Conservation (phyloP, 1,284 basidiomycete species). For the Mycena citricolor region DNA sequence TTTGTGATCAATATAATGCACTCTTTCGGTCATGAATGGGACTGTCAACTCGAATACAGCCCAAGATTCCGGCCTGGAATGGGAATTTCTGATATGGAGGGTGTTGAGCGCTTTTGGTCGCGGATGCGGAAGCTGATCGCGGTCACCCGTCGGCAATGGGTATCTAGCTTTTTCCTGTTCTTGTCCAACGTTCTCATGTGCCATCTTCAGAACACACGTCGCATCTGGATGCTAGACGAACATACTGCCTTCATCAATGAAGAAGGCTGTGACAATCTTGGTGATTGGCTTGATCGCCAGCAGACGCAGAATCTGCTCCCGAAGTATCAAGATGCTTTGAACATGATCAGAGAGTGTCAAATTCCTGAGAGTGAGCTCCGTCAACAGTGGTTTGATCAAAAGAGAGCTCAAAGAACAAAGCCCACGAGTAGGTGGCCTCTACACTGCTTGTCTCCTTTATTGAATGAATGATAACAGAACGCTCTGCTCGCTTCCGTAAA, state of each 20-base stretch:
- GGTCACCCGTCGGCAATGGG: constrained; percentile 30
- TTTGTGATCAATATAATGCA: constrained; percentile 41
- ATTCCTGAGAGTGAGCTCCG: constrained; percentile 24
- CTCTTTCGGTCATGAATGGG: constrained; percentile 41
- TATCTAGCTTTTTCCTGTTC: constrained; percentile 19
- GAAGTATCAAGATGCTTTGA: neutral
- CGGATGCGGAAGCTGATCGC: constrained; percentile 31
- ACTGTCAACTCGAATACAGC: constrained; percentile 39
- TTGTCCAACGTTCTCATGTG: neutral
- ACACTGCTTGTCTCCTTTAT: neutral
- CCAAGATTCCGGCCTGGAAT: constrained; percentile 33
- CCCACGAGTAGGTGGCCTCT: constrained; percentile 29
- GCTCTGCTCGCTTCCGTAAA: constrained; percentile 33
- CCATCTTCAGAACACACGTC: constrained; percentile 22
- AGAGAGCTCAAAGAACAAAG: constrained; percentile 31
- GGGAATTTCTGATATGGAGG: constrained; percentile 37
- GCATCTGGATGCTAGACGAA: constrained; percentile 32
- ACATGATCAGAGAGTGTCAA: constrained; percentile 16
- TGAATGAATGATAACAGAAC: constrained; percentile 29
- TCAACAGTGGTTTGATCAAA: constrained; percentile 33
- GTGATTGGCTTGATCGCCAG: constrained; percentile 25
- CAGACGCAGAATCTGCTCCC: neutral
- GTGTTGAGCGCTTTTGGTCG: constrained; percentile 39
- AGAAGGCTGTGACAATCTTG: constrained; percentile 22
- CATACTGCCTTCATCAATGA: constrained; percentile 25